Conservation (phyloP, 2,329 filamentous ascomycete genomes). For the Neurospora crassa region DNA sequence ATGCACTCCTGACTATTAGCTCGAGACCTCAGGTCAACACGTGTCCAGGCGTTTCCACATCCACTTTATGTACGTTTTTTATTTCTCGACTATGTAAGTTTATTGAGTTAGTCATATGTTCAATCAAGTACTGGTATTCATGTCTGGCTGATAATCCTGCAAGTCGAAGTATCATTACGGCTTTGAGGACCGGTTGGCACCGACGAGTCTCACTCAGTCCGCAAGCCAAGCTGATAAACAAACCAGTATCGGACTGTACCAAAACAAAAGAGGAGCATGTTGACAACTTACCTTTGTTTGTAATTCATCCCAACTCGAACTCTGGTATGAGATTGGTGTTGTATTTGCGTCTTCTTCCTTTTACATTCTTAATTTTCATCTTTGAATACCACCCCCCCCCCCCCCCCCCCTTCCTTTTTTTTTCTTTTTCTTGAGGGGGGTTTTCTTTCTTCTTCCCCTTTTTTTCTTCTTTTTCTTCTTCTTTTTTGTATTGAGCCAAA, state of each 20-base stretch:
- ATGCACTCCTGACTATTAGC: neutral
- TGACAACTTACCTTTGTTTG: neutral
- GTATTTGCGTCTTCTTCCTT: too few relatives aligned
- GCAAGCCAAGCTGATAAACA: neutral
- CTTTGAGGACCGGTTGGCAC: neutral
- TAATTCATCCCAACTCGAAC: neutral
- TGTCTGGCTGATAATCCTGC: neutral
- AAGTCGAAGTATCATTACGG: neutral
- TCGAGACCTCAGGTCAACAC: neutral
- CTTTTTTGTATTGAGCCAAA: neutral
- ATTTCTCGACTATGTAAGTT: neutral
- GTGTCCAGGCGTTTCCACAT: neutral
- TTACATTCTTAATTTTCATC: too few relatives aligned
- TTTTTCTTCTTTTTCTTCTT: too few relatives aligned
- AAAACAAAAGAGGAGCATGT: neutral
- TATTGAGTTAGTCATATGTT: neutral
- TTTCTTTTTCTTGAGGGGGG: too few relatives aligned
- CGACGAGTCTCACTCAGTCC: neutral
- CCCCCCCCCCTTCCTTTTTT: too few relatives aligned
- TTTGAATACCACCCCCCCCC: too few relatives aligned
- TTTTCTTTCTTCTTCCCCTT: too few relatives aligned
- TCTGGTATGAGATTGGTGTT: neutral
- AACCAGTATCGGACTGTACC: neutral
- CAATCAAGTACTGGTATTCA: neutral
- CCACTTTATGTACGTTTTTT: neutral